A percentile compares a stretch with the other conserved stretches of the same genome.
Conservation (phyloP, 352 stramenopile genomes). For the Globisporangium spiculum region DNA sequence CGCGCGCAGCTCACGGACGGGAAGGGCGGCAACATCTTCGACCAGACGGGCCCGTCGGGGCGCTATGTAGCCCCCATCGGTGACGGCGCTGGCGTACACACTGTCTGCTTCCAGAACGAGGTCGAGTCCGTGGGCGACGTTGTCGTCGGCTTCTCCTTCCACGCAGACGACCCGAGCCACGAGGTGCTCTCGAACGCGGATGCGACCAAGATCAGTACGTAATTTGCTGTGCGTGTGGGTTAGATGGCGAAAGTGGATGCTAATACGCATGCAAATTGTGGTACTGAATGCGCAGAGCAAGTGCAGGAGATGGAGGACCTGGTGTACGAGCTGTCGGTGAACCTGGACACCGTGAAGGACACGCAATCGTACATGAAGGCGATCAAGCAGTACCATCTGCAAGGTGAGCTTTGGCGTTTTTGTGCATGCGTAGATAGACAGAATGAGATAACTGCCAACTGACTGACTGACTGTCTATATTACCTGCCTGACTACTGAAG, state of each 20-base stretch:
- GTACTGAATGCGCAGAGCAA: conserved; percentile 47
- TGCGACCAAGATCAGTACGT: conserved; percentile 87
- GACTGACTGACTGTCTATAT: background rate
- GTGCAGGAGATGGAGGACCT: conserved; percentile 85
- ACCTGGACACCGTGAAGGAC: conserved; percentile 85
- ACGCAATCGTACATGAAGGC: conserved; percentile 86
- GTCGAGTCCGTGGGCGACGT: conserved; percentile 57
- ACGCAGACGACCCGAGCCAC: conserved; percentile 79
- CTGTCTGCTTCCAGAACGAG: conserved; percentile 76
- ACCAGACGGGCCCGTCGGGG: conserved; percentile 45
- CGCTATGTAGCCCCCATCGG: conserved; percentile 56
- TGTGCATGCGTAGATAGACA: background rate
- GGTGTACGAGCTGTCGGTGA: conserved; percentile 84
- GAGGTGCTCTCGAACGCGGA: conserved; percentile 88
- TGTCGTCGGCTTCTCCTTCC: conserved; percentile 84
- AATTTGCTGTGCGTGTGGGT: background rate
- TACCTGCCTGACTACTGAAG: conserved; percentile 22
- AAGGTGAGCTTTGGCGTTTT: conserved; percentile 35
- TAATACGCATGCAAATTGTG: conserved; percentile 1
- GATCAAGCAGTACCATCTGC: conserved; percentile 75
- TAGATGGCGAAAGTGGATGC: background rate
- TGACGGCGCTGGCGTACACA: conserved; percentile 49
- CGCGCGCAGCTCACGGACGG: conserved; percentile 64
- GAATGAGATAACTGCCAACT: background rate
- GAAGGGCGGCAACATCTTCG: conserved; percentile 55